phyloP scores from a whole-genome alignment of 208 protist genomes.

The Porcisia hertigi region DNA sequence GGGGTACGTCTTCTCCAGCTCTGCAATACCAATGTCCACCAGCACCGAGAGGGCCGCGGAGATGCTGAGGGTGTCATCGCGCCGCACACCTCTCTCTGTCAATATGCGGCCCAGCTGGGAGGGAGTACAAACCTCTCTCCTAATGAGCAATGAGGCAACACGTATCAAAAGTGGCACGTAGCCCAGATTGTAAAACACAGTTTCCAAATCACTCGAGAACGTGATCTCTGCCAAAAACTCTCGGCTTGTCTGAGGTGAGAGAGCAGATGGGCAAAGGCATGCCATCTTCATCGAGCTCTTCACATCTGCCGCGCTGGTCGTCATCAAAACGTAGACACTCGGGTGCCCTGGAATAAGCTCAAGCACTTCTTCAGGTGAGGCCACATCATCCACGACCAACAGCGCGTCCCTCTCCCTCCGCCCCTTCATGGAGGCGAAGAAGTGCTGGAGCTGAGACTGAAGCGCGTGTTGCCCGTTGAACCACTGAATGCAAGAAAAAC shows the following conservation, averaged over 20 bases:
- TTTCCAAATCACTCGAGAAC: conserved; percentile 17
- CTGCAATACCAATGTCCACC: conserved; percentile 44
- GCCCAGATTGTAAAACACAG: conserved; percentile 46
- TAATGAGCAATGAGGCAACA: conserved; percentile 51
- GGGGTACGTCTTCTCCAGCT: conserved; percentile 42
- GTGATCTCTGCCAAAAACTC: conserved; percentile 47
- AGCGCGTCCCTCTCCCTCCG: conserved; percentile 81
- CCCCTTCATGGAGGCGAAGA: conserved; percentile 76
- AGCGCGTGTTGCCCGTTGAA: conserved; percentile 53
- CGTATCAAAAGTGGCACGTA: conserved; percentile 77
- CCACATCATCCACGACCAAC: conserved; percentile 79
- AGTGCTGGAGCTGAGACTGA: conserved; percentile 47
- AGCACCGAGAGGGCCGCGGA: conserved; percentile 52
- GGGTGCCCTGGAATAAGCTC: conserved; percentile 52
- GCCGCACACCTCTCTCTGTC: conserved; percentile 29
- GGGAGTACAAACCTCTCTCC: conserved; percentile 32
- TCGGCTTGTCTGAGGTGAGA: conserved; percentile 34
- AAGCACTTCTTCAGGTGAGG: conserved; percentile 31
- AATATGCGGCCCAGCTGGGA: conserved; percentile 30
- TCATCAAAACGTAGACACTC: conserved; percentile 75
- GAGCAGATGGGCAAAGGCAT: conserved; percentile 35
- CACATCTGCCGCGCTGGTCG: conserved; percentile 36
- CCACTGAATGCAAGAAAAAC: conserved; percentile 91
- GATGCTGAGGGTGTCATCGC: conserved; percentile 60
- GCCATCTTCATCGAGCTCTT: conserved; percentile 25